Evolutionary conservation across 192 early-diverging fungal genomes (phyloP).

Genomic region (Globomyces pollinis-pini): DNA sequence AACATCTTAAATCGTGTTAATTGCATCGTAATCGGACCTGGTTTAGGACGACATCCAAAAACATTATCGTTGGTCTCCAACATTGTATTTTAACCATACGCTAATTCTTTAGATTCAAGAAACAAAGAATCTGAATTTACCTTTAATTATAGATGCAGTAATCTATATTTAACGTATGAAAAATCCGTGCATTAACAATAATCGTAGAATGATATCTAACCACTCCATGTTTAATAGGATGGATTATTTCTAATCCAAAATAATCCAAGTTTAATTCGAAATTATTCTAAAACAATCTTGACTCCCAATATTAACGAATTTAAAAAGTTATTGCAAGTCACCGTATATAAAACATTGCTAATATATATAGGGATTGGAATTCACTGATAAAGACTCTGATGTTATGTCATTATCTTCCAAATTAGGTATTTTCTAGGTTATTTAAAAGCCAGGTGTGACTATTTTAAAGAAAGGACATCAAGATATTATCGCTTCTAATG

Average conservation of each 20-base stretch:
- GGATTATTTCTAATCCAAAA: conserved; percentile 69
- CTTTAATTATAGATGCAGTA: conserved; percentile 90
- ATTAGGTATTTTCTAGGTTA: conserved; percentile 18
- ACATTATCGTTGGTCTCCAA: conserved; percentile 59
- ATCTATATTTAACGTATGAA: too few relatives aligned
- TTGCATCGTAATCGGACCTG: conserved; percentile 85
- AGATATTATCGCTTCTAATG: conserved; percentile 9
- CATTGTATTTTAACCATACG: conserved; percentile 63
- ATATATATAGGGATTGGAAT: too few relatives aligned
- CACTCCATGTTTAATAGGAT: too few relatives aligned
- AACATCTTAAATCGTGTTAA: conserved; percentile 70
- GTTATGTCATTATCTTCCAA: conserved; percentile 59
- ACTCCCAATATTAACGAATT: conserved; percentile 91
- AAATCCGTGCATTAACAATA: neutral
- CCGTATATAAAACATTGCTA: conserved; percentile 14
- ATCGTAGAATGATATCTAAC: neutral
- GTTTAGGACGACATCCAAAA: conserved; percentile 67
- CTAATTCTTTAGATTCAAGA: too few relatives aligned
- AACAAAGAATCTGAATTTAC: conserved; percentile 52
- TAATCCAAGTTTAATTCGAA: conserved; percentile 59
- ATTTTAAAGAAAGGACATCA: conserved; percentile 5
- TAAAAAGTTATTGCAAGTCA: neutral
- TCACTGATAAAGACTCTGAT: neutral
- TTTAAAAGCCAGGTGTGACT: neutral
- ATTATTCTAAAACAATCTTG: conserved; percentile 66